phyloP scores from a whole-genome alignment of 1,284 basidiomycete genomes.

The Papiliotrema nemorosa region DNA sequence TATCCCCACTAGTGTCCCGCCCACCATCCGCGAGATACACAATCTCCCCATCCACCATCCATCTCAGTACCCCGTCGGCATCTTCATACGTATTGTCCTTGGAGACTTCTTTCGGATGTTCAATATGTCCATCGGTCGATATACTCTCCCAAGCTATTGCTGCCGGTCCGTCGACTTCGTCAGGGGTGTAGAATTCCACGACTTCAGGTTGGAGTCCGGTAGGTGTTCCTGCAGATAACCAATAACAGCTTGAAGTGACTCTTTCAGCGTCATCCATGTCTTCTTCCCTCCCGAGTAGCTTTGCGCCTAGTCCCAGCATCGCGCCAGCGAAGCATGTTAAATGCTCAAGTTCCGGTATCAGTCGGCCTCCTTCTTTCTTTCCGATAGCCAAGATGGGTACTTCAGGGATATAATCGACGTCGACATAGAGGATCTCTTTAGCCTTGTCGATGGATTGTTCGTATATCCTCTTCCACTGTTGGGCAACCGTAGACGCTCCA shows the following conservation, averaged over 20 bases:
- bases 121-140: constrained; percentile 14
- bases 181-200: constrained; percentile 38
- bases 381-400: constrained; percentile 47
- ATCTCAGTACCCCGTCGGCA: constrained; percentile 22
- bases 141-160: constrained; percentile 27
- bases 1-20: constrained; percentile 22
- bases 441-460: constrained; percentile 51
- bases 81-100: constrained; percentile 21
- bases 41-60: constrained; percentile 22
- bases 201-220: constrained; percentile 51
- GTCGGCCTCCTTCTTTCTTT: constrained; percentile 27
- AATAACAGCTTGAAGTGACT: constrained; percentile 55
- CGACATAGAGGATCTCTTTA: constrained; percentile 46
- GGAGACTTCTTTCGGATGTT: constrained; percentile 17
- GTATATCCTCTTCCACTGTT: constrained; percentile 54
- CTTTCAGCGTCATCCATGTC: constrained; percentile 50
- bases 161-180: constrained; percentile 12
- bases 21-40: constrained; percentile 20
- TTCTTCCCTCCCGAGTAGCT: constrained; percentile 47
- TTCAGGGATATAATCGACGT: constrained; percentile 49
- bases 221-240: constrained; percentile 49
- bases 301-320: constrained; percentile 56
- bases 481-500: constrained; percentile 39
- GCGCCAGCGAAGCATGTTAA: constrained; percentile 56
- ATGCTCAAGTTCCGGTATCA: constrained; percentile 38